Percentiles rank a stretch among this genome's conserved stretches.
phyloP scores from a whole-genome alignment of 768 basidiomycete genomes.

The Multifurca ochricompacta region DNA sequence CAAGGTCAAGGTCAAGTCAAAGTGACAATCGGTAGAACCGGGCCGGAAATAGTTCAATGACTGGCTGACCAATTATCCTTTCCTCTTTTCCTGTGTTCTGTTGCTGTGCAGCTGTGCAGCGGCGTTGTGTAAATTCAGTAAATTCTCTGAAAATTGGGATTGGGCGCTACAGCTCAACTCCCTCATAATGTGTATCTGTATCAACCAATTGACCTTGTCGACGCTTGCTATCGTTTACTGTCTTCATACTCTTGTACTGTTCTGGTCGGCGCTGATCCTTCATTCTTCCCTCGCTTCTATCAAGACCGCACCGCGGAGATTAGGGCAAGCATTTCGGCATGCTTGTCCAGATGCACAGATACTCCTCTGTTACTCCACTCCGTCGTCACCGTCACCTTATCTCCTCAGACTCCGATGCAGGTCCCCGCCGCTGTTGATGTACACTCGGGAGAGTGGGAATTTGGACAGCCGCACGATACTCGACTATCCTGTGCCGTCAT shows the following conservation, averaged over 20 bases:
- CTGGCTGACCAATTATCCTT: not conserved
- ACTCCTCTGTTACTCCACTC: not conserved
- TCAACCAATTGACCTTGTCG: conserved; percentile 1
- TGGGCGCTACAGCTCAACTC: conserved; percentile 5
- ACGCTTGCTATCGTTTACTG: not conserved
- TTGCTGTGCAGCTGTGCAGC: too few relatives aligned
- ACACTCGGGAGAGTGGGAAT: not conserved
- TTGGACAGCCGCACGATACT: not conserved
- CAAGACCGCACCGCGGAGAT: conserved; percentile 7
- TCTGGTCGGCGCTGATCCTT: not conserved
- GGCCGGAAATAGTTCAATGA: too few relatives aligned
- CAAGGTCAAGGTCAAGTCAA: not conserved
- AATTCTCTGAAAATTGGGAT: not conserved
- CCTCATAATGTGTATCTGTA: not conserved
- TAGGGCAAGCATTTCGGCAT: not conserved
- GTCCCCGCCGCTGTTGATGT: not conserved
- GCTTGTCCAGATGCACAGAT: not conserved
- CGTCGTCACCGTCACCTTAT: not conserved
- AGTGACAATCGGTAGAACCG: not conserved
- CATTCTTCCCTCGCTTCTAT: not conserved
- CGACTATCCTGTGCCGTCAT: not conserved
- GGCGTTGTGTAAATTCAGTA: too few relatives aligned
- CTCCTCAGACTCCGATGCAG: not conserved
- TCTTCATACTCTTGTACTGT: not conserved
- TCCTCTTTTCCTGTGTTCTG: conserved; percentile 2